Evolutionary conservation across 768 basidiomycete species (phyloP).

Genomic region (Psilocybe tampanensis): DNA sequence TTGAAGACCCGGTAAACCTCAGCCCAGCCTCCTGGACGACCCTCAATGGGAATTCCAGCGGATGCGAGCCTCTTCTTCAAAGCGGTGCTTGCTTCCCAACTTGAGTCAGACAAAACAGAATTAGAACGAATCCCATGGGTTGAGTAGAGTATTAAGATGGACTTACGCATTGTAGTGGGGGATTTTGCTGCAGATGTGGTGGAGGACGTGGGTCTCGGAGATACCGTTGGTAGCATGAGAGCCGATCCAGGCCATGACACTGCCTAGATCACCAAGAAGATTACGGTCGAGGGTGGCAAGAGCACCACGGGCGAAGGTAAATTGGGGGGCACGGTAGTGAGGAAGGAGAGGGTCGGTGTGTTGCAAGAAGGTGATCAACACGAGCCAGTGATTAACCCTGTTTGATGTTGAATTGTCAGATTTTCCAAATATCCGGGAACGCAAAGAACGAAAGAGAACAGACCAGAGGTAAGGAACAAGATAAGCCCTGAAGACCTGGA

Average conservation of each 20-base stretch:
- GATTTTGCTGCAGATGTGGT: slow-evolving; percentile 94
- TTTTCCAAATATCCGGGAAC: not conserved
- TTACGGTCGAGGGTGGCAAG: slow-evolving; percentile 88
- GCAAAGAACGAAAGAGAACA: slow-evolving; percentile 3
- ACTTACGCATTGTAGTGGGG: slow-evolving; percentile 88
- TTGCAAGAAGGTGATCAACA: slow-evolving; percentile 96
- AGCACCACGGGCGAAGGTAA: slow-evolving; percentile 94
- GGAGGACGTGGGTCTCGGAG: slow-evolving; percentile 90
- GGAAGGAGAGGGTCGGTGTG: slow-evolving; percentile 96
- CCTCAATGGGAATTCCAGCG: slow-evolving; percentile 63
- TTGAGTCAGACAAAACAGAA: slow-evolving; percentile 26
- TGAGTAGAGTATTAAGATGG: not conserved
- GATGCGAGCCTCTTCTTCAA: slow-evolving; percentile 76
- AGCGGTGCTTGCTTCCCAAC: slow-evolving; percentile 90
- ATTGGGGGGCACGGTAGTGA: slow-evolving; percentile 87
- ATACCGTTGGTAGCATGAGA: slow-evolving; percentile 87
- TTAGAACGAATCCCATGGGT: not conserved
- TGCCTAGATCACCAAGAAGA: slow-evolving; percentile 78
- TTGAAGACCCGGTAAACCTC: slow-evolving; percentile 78
- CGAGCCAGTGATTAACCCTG: slow-evolving; percentile 93
- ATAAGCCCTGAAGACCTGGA: slow-evolving; percentile 77
- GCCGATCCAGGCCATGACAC: slow-evolving; percentile 83
- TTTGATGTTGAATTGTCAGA: not conserved
- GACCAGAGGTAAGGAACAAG: slow-evolving; percentile 87
- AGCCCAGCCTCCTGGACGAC: slow-evolving; percentile 77